Percentiles rank a stretch among this genome's conserved stretches.
phyloP scores from a whole-genome alignment of 2,329 filamentous ascomycete species.

The Aureobasidium leucospermi region DNA sequence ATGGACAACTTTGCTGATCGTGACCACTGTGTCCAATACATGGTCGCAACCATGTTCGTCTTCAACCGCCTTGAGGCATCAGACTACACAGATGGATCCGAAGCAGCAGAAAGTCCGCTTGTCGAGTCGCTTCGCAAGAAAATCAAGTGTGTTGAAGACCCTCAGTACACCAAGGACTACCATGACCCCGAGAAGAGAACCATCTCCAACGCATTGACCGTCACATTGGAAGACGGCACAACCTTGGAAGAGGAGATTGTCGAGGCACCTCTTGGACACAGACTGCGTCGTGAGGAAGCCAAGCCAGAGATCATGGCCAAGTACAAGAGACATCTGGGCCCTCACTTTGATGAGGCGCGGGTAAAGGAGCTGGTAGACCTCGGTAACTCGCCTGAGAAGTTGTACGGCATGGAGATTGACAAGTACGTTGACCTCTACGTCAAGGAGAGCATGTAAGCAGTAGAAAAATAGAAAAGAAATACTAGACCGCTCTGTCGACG shows the following conservation, averaged over 20 bases:
- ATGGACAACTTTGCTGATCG: constrained; percentile 99
- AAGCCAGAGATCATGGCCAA: constrained; percentile 96
- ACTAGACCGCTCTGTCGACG: background rate
- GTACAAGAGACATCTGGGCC: constrained; percentile 84
- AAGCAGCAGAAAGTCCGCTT: constrained; percentile 82
- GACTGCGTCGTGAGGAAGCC: constrained; percentile 84
- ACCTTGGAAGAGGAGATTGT: constrained; percentile 84
- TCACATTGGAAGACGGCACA: constrained; percentile 90
- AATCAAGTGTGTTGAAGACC: constrained; percentile 95
- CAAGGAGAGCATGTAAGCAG: constrained; percentile 36
- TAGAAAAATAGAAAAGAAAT: background rate
- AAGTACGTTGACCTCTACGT: constrained; percentile 86
- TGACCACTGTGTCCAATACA: constrained; percentile 99
- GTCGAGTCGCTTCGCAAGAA: constrained; percentile 87
- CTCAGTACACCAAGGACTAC: constrained; percentile 90
- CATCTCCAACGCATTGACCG: constrained; percentile 94
- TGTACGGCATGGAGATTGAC: constrained; percentile 79
- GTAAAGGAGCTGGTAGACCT: constrained; percentile 79
- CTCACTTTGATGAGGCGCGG: constrained; percentile 69
- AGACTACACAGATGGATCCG: constrained; percentile 87
- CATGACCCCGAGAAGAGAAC: constrained; percentile 88
- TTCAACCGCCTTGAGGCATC: constrained; percentile 89
- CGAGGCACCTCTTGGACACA: constrained; percentile 90
- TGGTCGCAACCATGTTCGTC: constrained; percentile 92
- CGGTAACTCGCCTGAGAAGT: constrained; percentile 63